These are phyloP conservation scores for Epithemia pelagica DNA, from an alignment of 108 stramenopile genomes.

Conservation along the genomic window DNA sequence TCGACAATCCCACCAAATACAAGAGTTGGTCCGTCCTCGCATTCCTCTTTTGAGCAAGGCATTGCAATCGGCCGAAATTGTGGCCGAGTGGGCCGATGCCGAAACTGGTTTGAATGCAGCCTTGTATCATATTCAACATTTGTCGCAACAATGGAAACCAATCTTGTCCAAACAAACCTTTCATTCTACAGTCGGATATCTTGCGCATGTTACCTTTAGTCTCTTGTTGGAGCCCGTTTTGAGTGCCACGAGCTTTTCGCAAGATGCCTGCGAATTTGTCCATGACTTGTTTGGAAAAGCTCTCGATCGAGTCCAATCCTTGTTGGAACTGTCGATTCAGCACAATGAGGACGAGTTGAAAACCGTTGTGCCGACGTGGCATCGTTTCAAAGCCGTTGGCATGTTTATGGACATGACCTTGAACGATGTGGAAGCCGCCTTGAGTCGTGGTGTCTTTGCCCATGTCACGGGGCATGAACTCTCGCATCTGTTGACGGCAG, in stretches of 20 bases:
- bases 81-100: constrained; percentile 78
- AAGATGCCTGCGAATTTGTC: constrained; percentile 55
- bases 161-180: constrained; percentile 52
- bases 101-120: constrained; percentile 70
- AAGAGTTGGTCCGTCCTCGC: constrained; percentile 51
- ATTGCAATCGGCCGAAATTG: constrained; percentile 56
- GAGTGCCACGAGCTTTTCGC: constrained; percentile 41
- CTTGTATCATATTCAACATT: constrained; percentile 61
- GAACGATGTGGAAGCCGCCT: constrained; percentile 42
- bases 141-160: constrained; percentile 60
- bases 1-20: constrained; percentile 52
- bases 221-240: constrained; percentile 55
- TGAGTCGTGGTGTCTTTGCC: constrained; percentile 60
- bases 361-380: constrained; percentile 24
- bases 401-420: constrained; percentile 54
- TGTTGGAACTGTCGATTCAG: constrained; percentile 1
- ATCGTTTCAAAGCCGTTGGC: constrained; percentile 51
- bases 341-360: constrained; percentile 14
- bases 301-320: constrained; percentile 19
- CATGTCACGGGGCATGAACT: constrained; percentile 59
- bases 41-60: constrained; percentile 40
- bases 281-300: constrained; percentile 53
- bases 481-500: constrained; percentile 42
- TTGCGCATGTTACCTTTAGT: constrained; percentile 57
- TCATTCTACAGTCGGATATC: constrained; percentile 52